A percentile compares a stretch with the other conserved stretches of the same genome.
phyloP scores from a whole-genome alignment of 2,329 filamentous ascomycete species.

The Cryphonectria radicalis region DNA sequence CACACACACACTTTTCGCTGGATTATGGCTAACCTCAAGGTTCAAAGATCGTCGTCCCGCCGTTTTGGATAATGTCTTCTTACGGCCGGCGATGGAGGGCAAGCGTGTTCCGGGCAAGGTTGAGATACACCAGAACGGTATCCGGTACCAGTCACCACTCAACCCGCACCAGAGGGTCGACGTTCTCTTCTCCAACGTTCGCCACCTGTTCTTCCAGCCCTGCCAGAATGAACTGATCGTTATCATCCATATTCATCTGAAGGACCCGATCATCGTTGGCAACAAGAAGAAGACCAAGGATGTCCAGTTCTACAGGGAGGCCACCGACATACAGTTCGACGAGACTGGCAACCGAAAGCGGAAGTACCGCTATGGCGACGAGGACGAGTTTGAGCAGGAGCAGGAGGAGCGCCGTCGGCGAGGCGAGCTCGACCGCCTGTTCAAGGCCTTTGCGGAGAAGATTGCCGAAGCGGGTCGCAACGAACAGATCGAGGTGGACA shows the following conservation, averaged over 20 bases:
- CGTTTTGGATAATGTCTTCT: constrained; percentile 91
- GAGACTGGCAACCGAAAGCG: constrained; percentile 98
- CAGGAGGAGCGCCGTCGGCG: constrained; percentile 93
- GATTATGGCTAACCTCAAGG: constrained; percentile 43
- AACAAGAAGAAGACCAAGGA: constrained; percentile 99
- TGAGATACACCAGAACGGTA: constrained; percentile 98
- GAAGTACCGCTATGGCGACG: constrained; percentile 96
- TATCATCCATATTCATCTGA: constrained; percentile 96
- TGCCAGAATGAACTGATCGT: constrained; percentile 96
- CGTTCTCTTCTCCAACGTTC: constrained; percentile 96
- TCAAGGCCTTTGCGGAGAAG: constrained; percentile 96
- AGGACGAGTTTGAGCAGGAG: constrained; percentile 98
- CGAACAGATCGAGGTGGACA: constrained; percentile 90
- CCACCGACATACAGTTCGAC: constrained; percentile 97
- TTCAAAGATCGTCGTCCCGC: constrained; percentile 83
- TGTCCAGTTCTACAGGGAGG: constrained; percentile 96
- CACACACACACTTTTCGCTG: neutral
- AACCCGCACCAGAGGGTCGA: constrained; percentile 85
- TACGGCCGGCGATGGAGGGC: constrained; percentile 92
- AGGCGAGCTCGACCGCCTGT: constrained; percentile 91
- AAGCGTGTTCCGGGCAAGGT: constrained; percentile 96
- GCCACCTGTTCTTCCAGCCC: constrained; percentile 98
- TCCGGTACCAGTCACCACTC: constrained; percentile 85
- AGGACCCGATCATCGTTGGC: constrained; percentile 96
- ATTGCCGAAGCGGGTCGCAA: constrained; percentile 93